Conservation (phyloP, 768 basidiomycete species). For the Postia placenta region DNA sequence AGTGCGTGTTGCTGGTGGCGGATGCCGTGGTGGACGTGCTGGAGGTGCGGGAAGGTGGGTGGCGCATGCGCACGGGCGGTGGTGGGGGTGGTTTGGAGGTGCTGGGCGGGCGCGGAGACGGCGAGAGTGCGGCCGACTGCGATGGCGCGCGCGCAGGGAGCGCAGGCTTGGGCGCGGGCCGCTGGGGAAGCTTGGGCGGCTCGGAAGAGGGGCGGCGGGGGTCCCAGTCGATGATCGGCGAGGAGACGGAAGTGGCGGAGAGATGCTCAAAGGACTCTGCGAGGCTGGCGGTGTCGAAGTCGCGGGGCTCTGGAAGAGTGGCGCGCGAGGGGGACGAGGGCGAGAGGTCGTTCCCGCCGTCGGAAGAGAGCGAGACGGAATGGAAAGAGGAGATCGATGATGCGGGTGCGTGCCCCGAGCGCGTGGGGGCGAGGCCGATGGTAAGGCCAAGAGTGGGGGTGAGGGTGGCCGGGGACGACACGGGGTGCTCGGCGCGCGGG, state of each 20-base stretch:
- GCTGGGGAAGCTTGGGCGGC: constrained; percentile 25
- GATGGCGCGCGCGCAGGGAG: constrained; percentile 6
- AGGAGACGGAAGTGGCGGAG: constrained; percentile 42
- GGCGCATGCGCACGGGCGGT: constrained; percentile 17
- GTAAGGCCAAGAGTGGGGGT: constrained; percentile 35
- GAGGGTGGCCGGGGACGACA: constrained; percentile 53
- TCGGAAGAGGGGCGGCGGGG: constrained; percentile 16
- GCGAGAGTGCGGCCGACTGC: constrained; percentile 1
- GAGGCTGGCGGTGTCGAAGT: constrained; percentile 51
- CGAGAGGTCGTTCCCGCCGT: constrained; percentile 30
- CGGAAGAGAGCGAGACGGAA: constrained; percentile 75
- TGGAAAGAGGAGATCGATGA: constrained; percentile 82
- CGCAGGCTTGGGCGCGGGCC: constrained; percentile 15
- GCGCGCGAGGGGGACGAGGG: constrained; percentile 6
- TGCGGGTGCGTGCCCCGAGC: constrained; percentile 44
- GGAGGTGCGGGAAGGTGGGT: constrained; percentile 32
- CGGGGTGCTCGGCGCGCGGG: constrained; percentile 19
- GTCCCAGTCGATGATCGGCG: constrained; percentile 25
- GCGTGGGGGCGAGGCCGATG: constrained; percentile 27
- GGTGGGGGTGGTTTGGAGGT: constrained; percentile 18
- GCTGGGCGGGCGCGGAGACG: constrained; percentile 3
- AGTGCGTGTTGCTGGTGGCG: constrained; percentile 53
- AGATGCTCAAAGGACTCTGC: constrained; percentile 71
- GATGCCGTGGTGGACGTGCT: constrained; percentile 12
- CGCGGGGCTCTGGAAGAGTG: constrained; percentile 15